Base-by-base conservation (phyloP, 345 rosid species). In the Populus ilicifolia region DNA sequence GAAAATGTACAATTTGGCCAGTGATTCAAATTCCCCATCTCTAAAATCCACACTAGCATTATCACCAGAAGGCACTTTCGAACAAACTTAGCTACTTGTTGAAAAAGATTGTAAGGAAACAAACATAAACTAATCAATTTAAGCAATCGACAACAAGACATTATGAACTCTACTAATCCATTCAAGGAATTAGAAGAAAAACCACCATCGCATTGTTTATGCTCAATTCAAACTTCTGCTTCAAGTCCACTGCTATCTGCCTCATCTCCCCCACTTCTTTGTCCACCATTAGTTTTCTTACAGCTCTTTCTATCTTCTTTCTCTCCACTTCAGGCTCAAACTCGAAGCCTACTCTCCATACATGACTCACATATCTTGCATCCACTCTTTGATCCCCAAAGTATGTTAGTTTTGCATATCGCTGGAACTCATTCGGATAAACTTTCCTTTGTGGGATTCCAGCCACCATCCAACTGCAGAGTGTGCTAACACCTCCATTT, bases 381-480 rank as follows among this genome's bases (percentile, higher is more conserved):
- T 67, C 79, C 68, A 74, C 6, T 10, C 25, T 23, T 56, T 85
- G 86, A 29, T 83, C 83, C 5, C 84, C 75, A 4, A 43, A 78
- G 59, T 35, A 65, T 13, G 83, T 84, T 33, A 33, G 35, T 33
- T 48, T 30, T 72, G 66, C 83, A 83, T 3, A 78, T 62, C 75
- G 80, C 64, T 7, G 81, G 81, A 25, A 85, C 73, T 4, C 83
- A 78, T 82, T 80, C 78, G 5, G 69, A 70, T 23, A 77, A 59
- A 11, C 85, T 77, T 35, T 85, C 80, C 21, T 78, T 35, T 17
- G 82, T 80, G 3, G 80, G 80, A 66, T 80, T 82, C 84, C 84
- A 82, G 2, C 85, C 85, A 6, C 82, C 78, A 48, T 48, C 82
- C 83, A 4, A 72, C 74, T 5, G 88, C 78, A 23, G 23, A 68